phyloP scores from a whole-genome alignment of 495 filamentous ascomycete species.

The Hyaloscypha finlandica region DNA sequence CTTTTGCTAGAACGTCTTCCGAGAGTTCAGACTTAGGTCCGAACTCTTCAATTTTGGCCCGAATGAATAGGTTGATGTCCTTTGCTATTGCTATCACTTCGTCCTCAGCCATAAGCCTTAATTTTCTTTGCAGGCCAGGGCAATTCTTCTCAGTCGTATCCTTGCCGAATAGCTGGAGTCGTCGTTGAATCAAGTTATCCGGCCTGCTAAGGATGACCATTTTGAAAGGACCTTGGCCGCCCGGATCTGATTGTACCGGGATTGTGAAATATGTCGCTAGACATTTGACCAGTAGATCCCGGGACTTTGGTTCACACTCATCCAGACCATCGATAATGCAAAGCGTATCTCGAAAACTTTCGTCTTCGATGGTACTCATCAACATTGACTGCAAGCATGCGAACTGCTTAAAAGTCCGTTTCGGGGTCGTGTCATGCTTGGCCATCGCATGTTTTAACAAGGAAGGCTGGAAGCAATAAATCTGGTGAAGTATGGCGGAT shows the following conservation, averaged over 20 bases:
- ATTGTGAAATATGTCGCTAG: background rate
- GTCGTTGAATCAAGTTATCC: slow-evolving; percentile 4
- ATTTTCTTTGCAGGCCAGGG: background rate
- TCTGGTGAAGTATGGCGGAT: background rate
- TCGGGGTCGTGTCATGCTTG: background rate
- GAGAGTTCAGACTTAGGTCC: slow-evolving; percentile 5
- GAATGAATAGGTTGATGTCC: background rate
- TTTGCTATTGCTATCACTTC: slow-evolving; percentile 1
- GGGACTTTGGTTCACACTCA: slow-evolving; percentile 3
- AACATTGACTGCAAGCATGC: background rate
- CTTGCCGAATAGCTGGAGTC: background rate
- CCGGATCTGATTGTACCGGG: background rate
- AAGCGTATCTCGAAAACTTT: slow-evolving; percentile 8
- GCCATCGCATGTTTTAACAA: slow-evolving; percentile 7
- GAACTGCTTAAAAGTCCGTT: background rate
- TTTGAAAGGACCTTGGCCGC: background rate
- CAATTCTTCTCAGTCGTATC: background rate
- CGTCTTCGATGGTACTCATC: slow-evolving; percentile 4
- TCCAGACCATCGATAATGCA: slow-evolving; percentile 10
- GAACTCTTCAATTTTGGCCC: background rate
- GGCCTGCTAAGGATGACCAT: slow-evolving; percentile 5
- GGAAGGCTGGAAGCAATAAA: slow-evolving; percentile 2
- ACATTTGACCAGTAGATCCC: background rate
- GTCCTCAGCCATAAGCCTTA: background rate
- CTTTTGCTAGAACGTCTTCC: slow-evolving; percentile 5